Evolutionary conservation across 768 basidiomycete species (phyloP), one percentile per base, ranked within the genome.

Genomic region (Mycena sanguinolenta): DNA sequence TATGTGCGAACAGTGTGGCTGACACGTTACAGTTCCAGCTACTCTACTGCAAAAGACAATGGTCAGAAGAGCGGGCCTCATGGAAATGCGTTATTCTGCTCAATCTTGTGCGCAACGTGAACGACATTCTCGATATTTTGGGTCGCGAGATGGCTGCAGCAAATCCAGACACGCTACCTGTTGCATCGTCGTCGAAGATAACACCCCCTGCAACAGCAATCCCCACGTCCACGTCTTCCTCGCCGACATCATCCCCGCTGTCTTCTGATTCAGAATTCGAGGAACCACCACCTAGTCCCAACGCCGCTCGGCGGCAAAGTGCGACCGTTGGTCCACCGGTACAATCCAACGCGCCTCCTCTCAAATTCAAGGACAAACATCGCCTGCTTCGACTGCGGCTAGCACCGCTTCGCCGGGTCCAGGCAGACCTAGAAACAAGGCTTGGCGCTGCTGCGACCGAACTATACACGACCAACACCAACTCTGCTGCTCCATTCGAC

Each of bases 81-180:
- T 95, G 93, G 93, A 87, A 91, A 25, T 82, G 88, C 19, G 92
- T 95, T 67, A 90, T 95, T 67, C 90, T 92, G 73, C 88, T 95
- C 74, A 95, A 95, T 77, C 88, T 95, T 78, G 85, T 94, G 62
- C 89, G 92, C 75, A 93, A 92, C 70, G 85, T 93, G 74, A 88
- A 91, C 70, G 81, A 83, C 32, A 87, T 92, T 53, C 83, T 93
- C 25, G 87, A 91, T 58, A 81, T 87, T 46, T 82, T 92, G 49
- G 75, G 80, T 19, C 85, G 84, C 38, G 91, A 92, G 73, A 89
- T 92, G 86, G 78, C 85, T 27, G 85, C 80, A 75, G 61, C 64
- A 25, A 61, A 42, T n/a, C 30, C 71, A 23, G 49, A 38, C 2
- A 73, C 19, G 70, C 76, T 30, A 21, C 67, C 36, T 67, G 75